Evolutionary conservation across 805 yeast species (phyloP).

Genomic region (Wickerhamiella lipophila): DNA sequence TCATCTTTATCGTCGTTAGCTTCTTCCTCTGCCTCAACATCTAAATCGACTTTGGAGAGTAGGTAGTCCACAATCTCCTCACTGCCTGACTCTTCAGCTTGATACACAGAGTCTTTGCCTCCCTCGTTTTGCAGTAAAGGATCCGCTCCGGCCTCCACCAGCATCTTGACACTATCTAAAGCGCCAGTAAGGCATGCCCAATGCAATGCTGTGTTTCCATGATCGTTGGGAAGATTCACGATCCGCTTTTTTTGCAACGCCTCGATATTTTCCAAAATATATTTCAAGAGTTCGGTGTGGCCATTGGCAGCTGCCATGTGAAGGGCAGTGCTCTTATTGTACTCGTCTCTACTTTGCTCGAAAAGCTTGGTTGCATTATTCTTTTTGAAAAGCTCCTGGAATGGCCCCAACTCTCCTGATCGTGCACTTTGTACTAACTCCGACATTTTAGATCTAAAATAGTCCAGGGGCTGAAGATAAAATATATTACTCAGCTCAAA

Average conservation of each 20-base stretch:
- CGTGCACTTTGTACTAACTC: constrained; percentile 59
- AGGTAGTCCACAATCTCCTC: constrained; percentile 69
- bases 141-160: constrained; percentile 73
- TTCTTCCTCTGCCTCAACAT: constrained; percentile 33
- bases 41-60: constrained; percentile 58
- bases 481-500: neutral
- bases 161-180: constrained; percentile 48
- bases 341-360: constrained; percentile 52
- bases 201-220: constrained; percentile 89
- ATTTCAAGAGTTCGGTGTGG: constrained; percentile 54
- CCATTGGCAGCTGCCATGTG: constrained; percentile 98
- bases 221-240: constrained; percentile 48
- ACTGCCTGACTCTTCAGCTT: constrained; percentile 70
- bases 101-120: constrained; percentile 74
- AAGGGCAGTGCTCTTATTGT: constrained; percentile 57
- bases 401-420: constrained; percentile 68
- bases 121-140: constrained; percentile 63
- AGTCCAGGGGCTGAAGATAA: neutral
- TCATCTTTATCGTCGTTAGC: constrained; percentile 26
- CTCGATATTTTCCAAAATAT: constrained; percentile 39
- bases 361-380: constrained; percentile 21
- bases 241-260: constrained; percentile 29
- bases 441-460: neutral
- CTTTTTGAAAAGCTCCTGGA: constrained; percentile 53
- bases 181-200: constrained; percentile 95